phyloP scores from a whole-genome alignment of 2,329 filamentous ascomycete genomes.

The Alternaria sp. region DNA sequence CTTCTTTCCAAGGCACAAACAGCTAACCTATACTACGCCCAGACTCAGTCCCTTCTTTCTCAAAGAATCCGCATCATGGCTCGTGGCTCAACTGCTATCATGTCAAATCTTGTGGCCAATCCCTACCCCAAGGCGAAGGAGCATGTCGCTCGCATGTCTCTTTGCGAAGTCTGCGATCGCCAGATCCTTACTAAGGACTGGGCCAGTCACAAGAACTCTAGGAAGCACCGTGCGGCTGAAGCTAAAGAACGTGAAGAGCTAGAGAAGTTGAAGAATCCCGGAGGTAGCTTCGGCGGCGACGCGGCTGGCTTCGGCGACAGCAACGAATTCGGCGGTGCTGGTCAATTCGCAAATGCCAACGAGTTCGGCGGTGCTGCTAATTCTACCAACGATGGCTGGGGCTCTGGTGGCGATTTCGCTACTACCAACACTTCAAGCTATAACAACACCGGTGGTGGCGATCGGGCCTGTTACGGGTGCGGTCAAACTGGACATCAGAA shows the following conservation, averaged over 20 bases:
- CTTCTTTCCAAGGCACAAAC: not conserved
- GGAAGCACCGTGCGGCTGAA: slow-evolving; percentile 41
- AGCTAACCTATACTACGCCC: slow-evolving; percentile 11
- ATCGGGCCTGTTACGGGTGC: slow-evolving; percentile 36
- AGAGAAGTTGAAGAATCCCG: slow-evolving; percentile 9
- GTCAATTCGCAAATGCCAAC: slow-evolving; percentile 45
- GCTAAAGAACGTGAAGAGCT: slow-evolving; percentile 28
- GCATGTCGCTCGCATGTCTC: slow-evolving; percentile 25
- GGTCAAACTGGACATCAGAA: slow-evolving; percentile 35
- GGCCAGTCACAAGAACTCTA: slow-evolving; percentile 42
- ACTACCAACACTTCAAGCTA: slow-evolving; percentile 9
- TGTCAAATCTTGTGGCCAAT: slow-evolving; percentile 23
- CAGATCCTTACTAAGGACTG: slow-evolving; percentile 44
- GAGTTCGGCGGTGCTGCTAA: slow-evolving; percentile 35
- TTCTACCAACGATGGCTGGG: slow-evolving; percentile 56
- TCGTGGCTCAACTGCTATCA: slow-evolving; percentile 11
- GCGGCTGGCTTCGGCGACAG: slow-evolving; percentile 13
- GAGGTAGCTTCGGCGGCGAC: slow-evolving; percentile 16
- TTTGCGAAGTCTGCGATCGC: slow-evolving; percentile 47
- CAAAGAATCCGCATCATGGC: slow-evolving; percentile 16
- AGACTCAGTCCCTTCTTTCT: not conserved
- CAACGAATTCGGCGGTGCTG: slow-evolving; percentile 42
- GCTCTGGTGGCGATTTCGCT: slow-evolving; percentile 26
- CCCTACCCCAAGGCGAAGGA: slow-evolving; percentile 39
- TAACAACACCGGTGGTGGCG: slow-evolving; percentile 23